These are phyloP conservation scores for Paxillus rubicundulus DNA, from an alignment of 768 basidiomycete species.

Conservation along the genomic window DNA sequence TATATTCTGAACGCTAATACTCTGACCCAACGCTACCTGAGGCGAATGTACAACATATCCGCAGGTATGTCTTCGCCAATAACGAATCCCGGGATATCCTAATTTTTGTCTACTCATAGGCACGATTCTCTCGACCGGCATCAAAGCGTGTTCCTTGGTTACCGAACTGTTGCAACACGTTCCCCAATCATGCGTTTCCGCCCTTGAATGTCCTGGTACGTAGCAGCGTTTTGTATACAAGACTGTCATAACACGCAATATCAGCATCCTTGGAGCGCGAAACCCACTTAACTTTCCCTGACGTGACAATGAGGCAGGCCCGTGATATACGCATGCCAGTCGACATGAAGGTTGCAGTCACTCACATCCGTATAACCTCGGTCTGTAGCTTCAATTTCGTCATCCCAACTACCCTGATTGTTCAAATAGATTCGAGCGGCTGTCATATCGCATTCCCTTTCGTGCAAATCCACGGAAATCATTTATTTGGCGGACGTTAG, in stretches of 20 bases:
- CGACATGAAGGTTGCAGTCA: conserved; percentile 58
- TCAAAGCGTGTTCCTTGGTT: conserved; percentile 64
- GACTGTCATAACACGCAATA: conserved; percentile 10
- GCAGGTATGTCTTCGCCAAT: conserved; percentile 36
- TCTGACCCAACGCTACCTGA: conserved; percentile 68
- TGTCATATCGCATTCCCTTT: conserved; percentile 62
- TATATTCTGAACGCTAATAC: conserved; percentile 76
- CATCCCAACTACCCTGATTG: conserved; percentile 3
- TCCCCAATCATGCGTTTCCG: conserved; percentile 44
- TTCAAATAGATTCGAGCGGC: conserved; percentile 60
- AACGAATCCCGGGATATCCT: background rate
- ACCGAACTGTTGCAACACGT: conserved; percentile 57
- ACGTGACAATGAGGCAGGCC: conserved; percentile 65
- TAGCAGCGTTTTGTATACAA: background rate
- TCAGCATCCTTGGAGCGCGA: conserved; percentile 66
- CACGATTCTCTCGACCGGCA: conserved; percentile 46
- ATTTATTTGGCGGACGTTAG: conserved; percentile 78
- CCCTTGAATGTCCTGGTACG: conserved; percentile 57
- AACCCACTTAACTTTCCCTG: conserved; percentile 46
- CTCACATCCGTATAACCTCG: conserved; percentile 76
- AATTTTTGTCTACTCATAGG: conserved; percentile 34
- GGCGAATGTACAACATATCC: conserved; percentile 71
- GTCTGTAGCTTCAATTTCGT: conserved; percentile 40
- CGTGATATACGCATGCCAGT: conserved; percentile 73
- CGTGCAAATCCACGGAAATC: conserved; percentile 80